Conservation (phyloP, 108 stramenopile species). For the Craspedostauros australis region DNA sequence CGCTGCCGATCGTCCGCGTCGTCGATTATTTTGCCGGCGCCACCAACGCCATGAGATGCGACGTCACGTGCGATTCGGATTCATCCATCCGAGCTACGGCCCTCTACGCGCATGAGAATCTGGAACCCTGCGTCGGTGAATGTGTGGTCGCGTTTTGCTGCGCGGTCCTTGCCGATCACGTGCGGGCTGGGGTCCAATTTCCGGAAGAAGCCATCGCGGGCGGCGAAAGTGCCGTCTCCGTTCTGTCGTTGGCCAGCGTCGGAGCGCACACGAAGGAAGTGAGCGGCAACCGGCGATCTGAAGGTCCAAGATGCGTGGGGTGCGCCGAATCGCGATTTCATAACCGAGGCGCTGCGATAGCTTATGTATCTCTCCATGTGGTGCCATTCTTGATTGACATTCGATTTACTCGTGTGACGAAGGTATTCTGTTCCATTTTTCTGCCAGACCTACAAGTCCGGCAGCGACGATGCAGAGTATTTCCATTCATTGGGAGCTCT, state of each 20-base stretch:
- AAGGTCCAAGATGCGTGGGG: conserved; percentile 20
- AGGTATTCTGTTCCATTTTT: too few relatives aligned
- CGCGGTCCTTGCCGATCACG: conserved; percentile 40
- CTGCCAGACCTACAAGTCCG: too few relatives aligned
- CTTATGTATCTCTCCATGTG: too few relatives aligned
- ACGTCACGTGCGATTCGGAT: conserved; percentile 26
- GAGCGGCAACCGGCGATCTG: conserved; percentile 14
- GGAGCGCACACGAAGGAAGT: conserved; percentile 39
- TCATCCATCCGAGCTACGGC: conserved; percentile 7
- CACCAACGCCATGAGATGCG: conserved; percentile 69
- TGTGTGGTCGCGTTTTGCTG: conserved; percentile 68
- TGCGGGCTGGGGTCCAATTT: conserved; percentile 62
- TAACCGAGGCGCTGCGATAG: too few relatives aligned
- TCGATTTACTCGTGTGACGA: too few relatives aligned
- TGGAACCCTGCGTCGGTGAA: conserved; percentile 79
- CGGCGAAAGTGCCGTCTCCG: conserved; percentile 22
- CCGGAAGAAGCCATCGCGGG: conserved; percentile 49
- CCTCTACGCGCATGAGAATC: conserved; percentile 64
- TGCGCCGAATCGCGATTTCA: too few relatives aligned
- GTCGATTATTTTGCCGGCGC: conserved; percentile 84
- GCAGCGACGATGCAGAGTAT: too few relatives aligned
- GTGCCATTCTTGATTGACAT: too few relatives aligned
- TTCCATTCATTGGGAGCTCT: too few relatives aligned
- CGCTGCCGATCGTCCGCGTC: conserved; percentile 72
- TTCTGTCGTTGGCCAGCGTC: conserved; percentile 29